phyloP scores from a whole-genome alignment of 768 basidiomycete genomes.

The Auricularia sp. region DNA sequence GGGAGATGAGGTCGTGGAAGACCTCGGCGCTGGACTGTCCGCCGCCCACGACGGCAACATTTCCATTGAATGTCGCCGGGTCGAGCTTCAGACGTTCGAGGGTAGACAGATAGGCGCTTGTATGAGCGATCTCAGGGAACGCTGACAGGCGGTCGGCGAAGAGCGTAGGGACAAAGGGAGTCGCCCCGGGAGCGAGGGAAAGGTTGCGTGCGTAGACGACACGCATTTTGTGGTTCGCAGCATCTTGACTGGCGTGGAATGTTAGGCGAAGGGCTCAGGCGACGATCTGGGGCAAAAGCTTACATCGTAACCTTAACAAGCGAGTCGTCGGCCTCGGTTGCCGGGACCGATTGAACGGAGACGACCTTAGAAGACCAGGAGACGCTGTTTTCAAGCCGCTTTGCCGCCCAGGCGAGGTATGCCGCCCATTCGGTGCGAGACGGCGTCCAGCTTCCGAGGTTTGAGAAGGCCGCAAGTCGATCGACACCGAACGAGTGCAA shows the following conservation, averaged over 20 bases:
- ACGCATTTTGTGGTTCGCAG: background rate
- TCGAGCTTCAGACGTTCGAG: background rate
- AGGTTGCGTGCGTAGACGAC: conserved; percentile 29
- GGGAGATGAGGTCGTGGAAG: conserved; percentile 20
- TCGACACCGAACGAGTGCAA: conserved; percentile 32
- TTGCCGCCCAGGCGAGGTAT: conserved; percentile 43
- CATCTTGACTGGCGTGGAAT: background rate
- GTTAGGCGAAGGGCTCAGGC: background rate
- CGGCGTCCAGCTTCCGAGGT: conserved; percentile 40
- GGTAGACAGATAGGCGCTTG: conserved; percentile 27
- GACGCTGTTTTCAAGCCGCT: conserved; percentile 33
- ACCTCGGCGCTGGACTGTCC: conserved; percentile 42
- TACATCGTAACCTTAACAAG: background rate
- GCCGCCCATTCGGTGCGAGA: conserved; percentile 45
- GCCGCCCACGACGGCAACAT: conserved; percentile 37
- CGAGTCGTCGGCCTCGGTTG: background rate
- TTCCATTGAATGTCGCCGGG: conserved; percentile 18
- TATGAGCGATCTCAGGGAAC: conserved; percentile 31
- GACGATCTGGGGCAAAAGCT: background rate
- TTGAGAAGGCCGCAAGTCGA: conserved; percentile 42
- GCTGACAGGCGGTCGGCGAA: conserved; percentile 17
- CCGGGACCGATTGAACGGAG: conserved; percentile 21
- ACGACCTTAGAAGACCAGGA: conserved; percentile 34
- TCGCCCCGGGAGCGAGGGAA: conserved; percentile 41
- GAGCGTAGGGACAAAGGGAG: conserved; percentile 29